A percentile compares a stretch with the other conserved stretches of the same genome.
phyloP scores from a whole-genome alignment of 306 rosid genomes.

The Prunus kanzakura region DNA sequence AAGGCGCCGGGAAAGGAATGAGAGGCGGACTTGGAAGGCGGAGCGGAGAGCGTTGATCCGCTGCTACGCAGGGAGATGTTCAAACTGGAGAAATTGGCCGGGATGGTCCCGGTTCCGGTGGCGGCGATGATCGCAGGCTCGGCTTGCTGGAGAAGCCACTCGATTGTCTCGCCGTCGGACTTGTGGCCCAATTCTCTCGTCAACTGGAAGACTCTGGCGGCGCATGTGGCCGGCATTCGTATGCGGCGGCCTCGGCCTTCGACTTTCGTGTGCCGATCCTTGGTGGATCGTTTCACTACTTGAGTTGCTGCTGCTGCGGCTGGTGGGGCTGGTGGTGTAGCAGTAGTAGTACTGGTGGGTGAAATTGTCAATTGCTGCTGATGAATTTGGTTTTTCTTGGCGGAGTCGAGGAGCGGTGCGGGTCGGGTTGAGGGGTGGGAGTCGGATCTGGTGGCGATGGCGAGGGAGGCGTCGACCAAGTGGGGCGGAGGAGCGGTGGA shows the following conservation, averaged over 20 bases:
- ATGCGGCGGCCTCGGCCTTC: conserved; percentile 91
- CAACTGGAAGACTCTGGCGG: conserved; percentile 86
- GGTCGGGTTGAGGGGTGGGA: conserved; percentile 30
- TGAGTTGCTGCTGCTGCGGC: background rate
- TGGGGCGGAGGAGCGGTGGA: conserved; percentile 40
- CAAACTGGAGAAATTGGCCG: conserved; percentile 77
- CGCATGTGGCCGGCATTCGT: conserved; percentile 94
- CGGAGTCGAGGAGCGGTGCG: conserved; percentile 26
- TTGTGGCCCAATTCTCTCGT: conserved; percentile 84
- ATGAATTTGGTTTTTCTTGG: conserved; percentile 19
- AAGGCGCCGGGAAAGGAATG: conserved; percentile 67
- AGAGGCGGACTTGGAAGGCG: conserved; percentile 68
- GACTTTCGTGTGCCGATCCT: conserved; percentile 86
- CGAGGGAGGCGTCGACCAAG: conserved; percentile 71
- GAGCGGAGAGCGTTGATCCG: conserved; percentile 72
- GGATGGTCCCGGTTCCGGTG: conserved; percentile 88
- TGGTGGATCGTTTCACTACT: conserved; percentile 68
- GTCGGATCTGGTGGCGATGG: conserved; percentile 89
- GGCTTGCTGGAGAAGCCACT: conserved; percentile 92
- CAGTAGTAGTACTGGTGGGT: background rate
- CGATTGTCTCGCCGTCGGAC: conserved; percentile 93
- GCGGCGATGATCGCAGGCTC: conserved; percentile 82
- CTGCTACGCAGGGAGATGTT: conserved; percentile 79
- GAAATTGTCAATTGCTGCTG: conserved; percentile 25
- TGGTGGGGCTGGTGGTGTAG: background rate